These are phyloP conservation scores for Termitomyces titanicus DNA, from an alignment of 768 basidiomycete genomes.

Conservation along the genomic window DNA sequence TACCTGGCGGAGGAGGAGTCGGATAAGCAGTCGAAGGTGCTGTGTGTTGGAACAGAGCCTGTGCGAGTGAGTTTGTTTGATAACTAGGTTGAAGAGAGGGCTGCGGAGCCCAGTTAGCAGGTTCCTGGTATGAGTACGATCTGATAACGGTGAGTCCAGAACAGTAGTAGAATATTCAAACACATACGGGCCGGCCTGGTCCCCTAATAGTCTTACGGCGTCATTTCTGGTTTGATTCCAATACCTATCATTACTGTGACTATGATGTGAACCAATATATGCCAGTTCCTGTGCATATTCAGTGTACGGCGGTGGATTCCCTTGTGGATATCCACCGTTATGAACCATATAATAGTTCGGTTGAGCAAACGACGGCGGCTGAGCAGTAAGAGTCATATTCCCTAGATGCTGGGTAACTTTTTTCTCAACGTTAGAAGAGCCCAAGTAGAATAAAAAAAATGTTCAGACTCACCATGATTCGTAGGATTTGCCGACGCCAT, in stretches of 20 bases:
- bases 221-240: slow-evolving; percentile 66
- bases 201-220: slow-evolving; percentile 54
- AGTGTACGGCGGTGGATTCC: slow-evolving; percentile 53
- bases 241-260: slow-evolving; percentile 45
- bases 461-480: slow-evolving; percentile 52
- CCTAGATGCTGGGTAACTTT: slow-evolving; percentile 66
- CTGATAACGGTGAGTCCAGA: slow-evolving; percentile 22
- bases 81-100: slow-evolving; percentile 46
- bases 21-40: slow-evolving; percentile 64
- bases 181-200: slow-evolving; percentile 49
- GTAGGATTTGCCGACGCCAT: slow-evolving; percentile 77
- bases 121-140: slow-evolving; percentile 38
- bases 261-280: slow-evolving; percentile 49
- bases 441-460: background rate
- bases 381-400: slow-evolving; percentile 53
- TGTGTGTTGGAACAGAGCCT: slow-evolving; percentile 61
- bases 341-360: slow-evolving; percentile 45
- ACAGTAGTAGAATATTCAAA: slow-evolving; percentile 9
- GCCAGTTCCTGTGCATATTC: slow-evolving; percentile 64
- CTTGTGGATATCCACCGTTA: slow-evolving; percentile 27
- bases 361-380: slow-evolving; percentile 62
- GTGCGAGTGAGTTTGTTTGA: slow-evolving; percentile 55
- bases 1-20: slow-evolving; percentile 65
- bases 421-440: slow-evolving; percentile 4
- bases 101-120: slow-evolving; percentile 38